Base-by-base conservation (phyloP, 2,329 filamentous ascomycete genomes). In the Lasiodiplodia sp. region DNA sequence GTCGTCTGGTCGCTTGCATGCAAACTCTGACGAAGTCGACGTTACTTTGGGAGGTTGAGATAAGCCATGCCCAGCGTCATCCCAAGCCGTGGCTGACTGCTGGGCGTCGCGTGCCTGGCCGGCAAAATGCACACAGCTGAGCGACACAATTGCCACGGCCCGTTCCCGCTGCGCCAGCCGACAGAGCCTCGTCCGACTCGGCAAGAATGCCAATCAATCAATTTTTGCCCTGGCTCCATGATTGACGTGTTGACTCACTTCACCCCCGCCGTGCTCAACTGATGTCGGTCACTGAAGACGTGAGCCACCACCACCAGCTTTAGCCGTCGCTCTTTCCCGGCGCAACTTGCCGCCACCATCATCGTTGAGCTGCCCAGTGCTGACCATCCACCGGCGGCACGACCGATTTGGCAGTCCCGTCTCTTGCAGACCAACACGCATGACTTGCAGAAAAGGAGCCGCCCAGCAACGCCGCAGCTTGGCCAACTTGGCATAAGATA, bases 401-500 rank as follows among this genome's bases (percentile, higher is more conserved):
- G 55, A 58, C 55, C 7, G 23, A 57, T 57, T 12, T 16, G 55
- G 55, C 55, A 38, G 31, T 34, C 52, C 52, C 23, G 52, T 23
- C 11, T 25, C 52, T 23, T 28, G 3, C 18, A 25, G 18, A 57
- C 53, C 31, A 6, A 18, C 23, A 18, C 31, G 31, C 55, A 58
- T 40, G 55, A 21, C 55, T 58, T 58, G 21, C 25, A 56, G 44
- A 10, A 34, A 25, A 23, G 16, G 16, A 34, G 18, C 53, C 31
- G 53, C 55, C 34, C 34, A 58, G 55, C 55, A 40, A 58, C 55
- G 34, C 55, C 55, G 38, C 34, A 25, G 16, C 55, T 40, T 58
- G 55, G 55, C 55, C 55, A n/a, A 56, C 55, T 58, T 58, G 55
- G 55, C 55, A 58, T 58, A 58, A 40, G 55, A 58, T 21, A 40